phyloP scores from a whole-genome alignment of 768 basidiomycete species.

The Austroboletus eburneus region DNA sequence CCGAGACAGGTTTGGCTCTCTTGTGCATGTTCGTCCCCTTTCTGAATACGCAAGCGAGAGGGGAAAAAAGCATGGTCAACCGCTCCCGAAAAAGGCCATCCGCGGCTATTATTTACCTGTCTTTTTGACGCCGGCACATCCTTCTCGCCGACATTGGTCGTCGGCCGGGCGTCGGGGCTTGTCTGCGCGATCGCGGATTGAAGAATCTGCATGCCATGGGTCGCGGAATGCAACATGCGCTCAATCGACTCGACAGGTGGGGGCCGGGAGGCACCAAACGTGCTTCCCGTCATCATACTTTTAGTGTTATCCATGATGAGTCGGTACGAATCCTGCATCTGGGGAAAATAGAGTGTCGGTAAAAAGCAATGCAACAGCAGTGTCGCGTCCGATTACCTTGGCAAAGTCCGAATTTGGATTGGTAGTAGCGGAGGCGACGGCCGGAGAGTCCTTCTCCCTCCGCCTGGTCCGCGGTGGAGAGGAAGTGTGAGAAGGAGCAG shows the following conservation, averaged over 20 bases:
- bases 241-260: constrained; percentile 37
- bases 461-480: constrained; percentile 35
- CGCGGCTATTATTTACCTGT: constrained; percentile 31
- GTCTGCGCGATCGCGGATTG: constrained; percentile 28
- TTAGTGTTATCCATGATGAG: constrained; percentile 39
- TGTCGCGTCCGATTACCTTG: constrained; percentile 31
- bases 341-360: constrained; percentile 9
- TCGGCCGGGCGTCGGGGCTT: constrained; percentile 25
- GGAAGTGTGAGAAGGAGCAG: constrained; percentile 23
- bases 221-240: constrained; percentile 43
- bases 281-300: constrained; percentile 23
- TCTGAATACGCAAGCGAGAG: constrained; percentile 20
- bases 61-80: neutral
- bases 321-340: constrained; percentile 45
- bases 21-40: constrained; percentile 40
- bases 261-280: constrained; percentile 19
- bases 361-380: constrained; percentile 1
- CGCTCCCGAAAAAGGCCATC: too few relatives aligned
- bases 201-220: constrained; percentile 33
- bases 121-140: constrained; percentile 29
- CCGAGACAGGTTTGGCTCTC: constrained; percentile 78
- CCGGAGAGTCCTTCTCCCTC: constrained; percentile 34
- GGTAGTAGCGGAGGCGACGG: constrained; percentile 22
- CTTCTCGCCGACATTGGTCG: constrained; percentile 25
- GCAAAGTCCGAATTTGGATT: constrained; percentile 37